Evolutionary conservation across 2,329 filamentous ascomycete species (phyloP).

Genomic region (Aspergillus piperis): DNA sequence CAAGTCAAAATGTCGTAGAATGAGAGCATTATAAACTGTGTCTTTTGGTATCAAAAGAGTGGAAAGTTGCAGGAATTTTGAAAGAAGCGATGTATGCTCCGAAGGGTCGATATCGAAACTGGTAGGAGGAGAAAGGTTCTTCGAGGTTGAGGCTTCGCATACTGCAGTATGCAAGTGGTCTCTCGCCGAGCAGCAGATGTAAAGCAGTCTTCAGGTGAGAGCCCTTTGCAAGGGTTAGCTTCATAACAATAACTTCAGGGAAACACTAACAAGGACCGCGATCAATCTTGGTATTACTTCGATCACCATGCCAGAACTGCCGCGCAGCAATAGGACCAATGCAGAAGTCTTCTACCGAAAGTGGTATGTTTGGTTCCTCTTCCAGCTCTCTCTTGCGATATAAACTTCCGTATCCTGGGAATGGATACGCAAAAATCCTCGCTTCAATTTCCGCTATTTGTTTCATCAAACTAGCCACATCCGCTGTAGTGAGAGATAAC

Average conservation of each 20-base stretch:
- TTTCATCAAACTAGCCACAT: constrained; percentile 28
- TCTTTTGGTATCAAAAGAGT: constrained; percentile 18
- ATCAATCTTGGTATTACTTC: constrained; percentile 25
- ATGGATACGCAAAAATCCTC: constrained; percentile 29
- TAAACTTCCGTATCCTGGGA: constrained; percentile 32
- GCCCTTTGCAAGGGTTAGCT: constrained; percentile 15
- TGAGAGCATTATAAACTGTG: constrained; percentile 18
- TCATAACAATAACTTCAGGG: too few relatives aligned
- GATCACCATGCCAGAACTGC: constrained; percentile 34
- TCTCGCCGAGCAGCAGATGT: constrained; percentile 31
- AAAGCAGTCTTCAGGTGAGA: constrained; percentile 23
- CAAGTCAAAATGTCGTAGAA: constrained; percentile 31
- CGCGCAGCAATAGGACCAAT: constrained; percentile 31
- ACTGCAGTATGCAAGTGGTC: constrained; percentile 20
- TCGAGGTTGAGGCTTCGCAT: constrained; percentile 29
- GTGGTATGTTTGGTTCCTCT: constrained; percentile 18
- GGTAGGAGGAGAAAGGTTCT: constrained; percentile 31
- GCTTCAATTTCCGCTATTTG: constrained; percentile 29
- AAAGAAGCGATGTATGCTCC: constrained; percentile 28
- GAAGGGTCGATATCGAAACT: constrained; percentile 24
- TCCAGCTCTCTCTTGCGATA: constrained; percentile 28
- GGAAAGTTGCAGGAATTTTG: constrained; percentile 26
- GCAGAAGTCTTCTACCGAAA: constrained; percentile 24
- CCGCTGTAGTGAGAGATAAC: constrained; percentile 28
- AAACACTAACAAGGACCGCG: constrained; percentile 27